Evolutionary conservation across 106 monocot species (phyloP), one percentile per base, ranked within the genome.

Genomic region (Dactylorhiza incarnata): DNA sequence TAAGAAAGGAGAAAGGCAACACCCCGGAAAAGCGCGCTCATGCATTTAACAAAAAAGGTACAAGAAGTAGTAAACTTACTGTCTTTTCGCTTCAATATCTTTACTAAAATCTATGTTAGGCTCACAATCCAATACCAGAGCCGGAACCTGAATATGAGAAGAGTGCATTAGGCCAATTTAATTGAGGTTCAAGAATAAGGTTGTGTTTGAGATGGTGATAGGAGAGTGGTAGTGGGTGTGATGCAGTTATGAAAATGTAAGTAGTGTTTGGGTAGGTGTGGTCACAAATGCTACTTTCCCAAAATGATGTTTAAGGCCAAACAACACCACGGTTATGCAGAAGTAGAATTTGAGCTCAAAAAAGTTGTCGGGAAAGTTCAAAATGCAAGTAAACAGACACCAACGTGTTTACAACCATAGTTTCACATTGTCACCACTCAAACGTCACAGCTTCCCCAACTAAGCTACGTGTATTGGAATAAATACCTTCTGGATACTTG

Each of bases 91-190:
- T 73, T 99, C 94, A 75, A 92, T 85, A 81, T 99, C 99, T 63
- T 74, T 84, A 83, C 76, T 92, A 49, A 99, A 94, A 49, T 99
- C 94, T 78, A 99, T 90, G 65, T 94, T 93, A 7, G 94, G 94
- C 74, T 99, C 99, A 84, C 99, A 99, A 81, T 99, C 99, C 82
- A 99, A 61, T 48, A 99, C 89, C 55, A 99, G 68, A 49, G 99
- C 99, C 78, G 94, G 99, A 81, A 99, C 94, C 99, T 99, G 79
- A n/a, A 55, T 44, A 74, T 43, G 24, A 68, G 52, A 29, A 81
- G 45, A 59, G 9, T 83, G 54, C 52, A 62, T 1, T 16, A 58
- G 58, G 48, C 49, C 72, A 22, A 72, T 3, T 6, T 16, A 19
- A n/a, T 59, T 59, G 59, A 17, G 17, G 52, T 11, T 52, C 11